These are phyloP conservation scores for Amoeboaphelidium protococcarum DNA, from an alignment of 371 early-diverging fungal genomes.

Conservation along the genomic window DNA sequence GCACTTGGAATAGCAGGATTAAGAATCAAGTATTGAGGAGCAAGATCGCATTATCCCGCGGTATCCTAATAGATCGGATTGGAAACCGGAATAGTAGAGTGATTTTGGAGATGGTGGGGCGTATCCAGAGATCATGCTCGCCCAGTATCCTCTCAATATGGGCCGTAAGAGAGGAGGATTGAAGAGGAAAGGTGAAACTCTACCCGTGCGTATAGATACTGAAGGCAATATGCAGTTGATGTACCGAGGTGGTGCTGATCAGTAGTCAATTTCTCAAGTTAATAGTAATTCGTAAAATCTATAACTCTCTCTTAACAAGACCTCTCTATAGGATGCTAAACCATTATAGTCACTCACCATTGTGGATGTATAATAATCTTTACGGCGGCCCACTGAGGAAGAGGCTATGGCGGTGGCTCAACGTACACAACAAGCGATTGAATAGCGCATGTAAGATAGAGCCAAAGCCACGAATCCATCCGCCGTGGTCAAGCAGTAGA, in stretches of 20 bases:
- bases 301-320: too few species aligned
- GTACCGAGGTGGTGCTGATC: too few species aligned
- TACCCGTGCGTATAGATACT: conserved; percentile 64
- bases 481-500: conserved; percentile 10
- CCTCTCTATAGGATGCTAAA: conserved; percentile 50
- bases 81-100: conserved; percentile 36
- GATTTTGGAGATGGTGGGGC: conserved; percentile 93
- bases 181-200: conserved; percentile 25
- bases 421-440: conserved; percentile 56
- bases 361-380: conserved; percentile 41
- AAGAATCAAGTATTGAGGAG: too few species aligned
- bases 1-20: too few species aligned
- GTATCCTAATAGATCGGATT: conserved; percentile 49
- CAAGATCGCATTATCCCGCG: too few species aligned
- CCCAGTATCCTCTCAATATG: conserved; percentile 79
- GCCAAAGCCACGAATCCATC: conserved; percentile 32
- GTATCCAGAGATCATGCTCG: conserved; percentile 67
- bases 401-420: conserved; percentile 53
- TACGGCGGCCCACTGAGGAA: conserved; percentile 46
- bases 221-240: too few species aligned
- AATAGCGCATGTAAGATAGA: conserved; percentile 48
- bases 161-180: conserved; percentile 30
- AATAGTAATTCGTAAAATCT: too few species aligned
- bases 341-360: too few species aligned
- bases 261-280: too few species aligned